Conservation (phyloP, 176 grass and related monocot genomes). For the Phoenix dactylifera region DNA sequence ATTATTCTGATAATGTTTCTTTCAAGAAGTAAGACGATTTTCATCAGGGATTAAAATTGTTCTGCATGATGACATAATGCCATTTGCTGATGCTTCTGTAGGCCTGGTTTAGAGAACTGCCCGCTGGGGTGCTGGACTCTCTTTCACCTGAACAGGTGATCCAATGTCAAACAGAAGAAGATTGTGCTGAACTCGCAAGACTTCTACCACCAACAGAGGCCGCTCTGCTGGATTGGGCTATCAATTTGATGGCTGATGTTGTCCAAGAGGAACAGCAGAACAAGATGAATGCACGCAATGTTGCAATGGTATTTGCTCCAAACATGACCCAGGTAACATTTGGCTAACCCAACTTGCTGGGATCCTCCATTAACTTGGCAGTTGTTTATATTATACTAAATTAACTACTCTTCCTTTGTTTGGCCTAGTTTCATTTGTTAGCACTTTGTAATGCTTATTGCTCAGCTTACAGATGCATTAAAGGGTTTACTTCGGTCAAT, state of each 20-base stretch:
- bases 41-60: no score
- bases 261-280: slow-evolving; percentile 52
- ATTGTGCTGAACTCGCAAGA: slow-evolving; percentile 27
- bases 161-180: slow-evolving; percentile 52
- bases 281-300: slow-evolving; percentile 82
- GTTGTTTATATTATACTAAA: not conserved
- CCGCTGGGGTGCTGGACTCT: slow-evolving; percentile 55
- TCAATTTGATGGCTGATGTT: slow-evolving; percentile 86
- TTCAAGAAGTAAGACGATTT: no score
- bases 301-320: slow-evolving; percentile 88
- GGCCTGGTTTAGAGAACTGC: slow-evolving; percentile 92
- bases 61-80: no score
- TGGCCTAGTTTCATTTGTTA: no score
- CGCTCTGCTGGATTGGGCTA: slow-evolving; percentile 78
- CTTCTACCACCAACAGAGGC: slow-evolving; percentile 37
- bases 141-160: slow-evolving; percentile 54
- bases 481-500: no score
- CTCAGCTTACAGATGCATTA: no score
- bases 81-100: not conserved
- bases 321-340: slow-evolving; percentile 76
- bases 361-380: not conserved
- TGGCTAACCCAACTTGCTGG: not conserved
- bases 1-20: no score
- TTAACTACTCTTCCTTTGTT: no score
- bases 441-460: no score